Evolutionary conservation across 176 grass and related monocot species (phyloP).

Genomic region (Carex parvula): DNA sequence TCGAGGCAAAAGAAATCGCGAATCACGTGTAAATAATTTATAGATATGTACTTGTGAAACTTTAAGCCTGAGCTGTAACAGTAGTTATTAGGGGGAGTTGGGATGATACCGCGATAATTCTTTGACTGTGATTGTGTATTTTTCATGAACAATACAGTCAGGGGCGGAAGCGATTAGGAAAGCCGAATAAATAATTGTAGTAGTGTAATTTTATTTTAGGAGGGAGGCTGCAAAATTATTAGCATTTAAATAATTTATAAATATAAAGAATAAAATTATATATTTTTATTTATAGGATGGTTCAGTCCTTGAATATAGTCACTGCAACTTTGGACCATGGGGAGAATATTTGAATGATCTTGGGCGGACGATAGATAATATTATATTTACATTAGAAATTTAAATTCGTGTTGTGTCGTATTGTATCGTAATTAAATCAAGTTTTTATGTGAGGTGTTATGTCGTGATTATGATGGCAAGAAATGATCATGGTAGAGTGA

Average conservation of each 20-base stretch:
- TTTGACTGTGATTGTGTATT: background rate
- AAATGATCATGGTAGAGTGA: no score
- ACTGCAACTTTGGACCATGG: background rate
- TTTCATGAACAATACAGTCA: background rate
- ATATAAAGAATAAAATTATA: no score
- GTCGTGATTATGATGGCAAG: no score
- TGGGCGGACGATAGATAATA: background rate
- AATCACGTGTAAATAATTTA: background rate
- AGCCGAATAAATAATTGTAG: no score
- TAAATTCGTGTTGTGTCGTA: no score
- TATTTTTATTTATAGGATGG: no score
- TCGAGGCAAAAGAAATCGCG: constrained; percentile 30
- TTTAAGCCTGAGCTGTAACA: background rate
- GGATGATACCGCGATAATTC: background rate
- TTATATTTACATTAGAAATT: background rate
- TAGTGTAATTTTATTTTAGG: background rate
- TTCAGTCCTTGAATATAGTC: no score
- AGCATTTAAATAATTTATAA: no score
- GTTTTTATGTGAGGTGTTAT: no score
- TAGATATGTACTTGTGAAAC: background rate
- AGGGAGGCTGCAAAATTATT: background rate
- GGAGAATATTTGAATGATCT: background rate
- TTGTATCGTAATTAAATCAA: no score
- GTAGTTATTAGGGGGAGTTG: background rate
- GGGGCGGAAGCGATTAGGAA: no score